Evolutionary conservation across 75 land plant genomes (phyloP).

Genomic region (Picea glauca): DNA sequence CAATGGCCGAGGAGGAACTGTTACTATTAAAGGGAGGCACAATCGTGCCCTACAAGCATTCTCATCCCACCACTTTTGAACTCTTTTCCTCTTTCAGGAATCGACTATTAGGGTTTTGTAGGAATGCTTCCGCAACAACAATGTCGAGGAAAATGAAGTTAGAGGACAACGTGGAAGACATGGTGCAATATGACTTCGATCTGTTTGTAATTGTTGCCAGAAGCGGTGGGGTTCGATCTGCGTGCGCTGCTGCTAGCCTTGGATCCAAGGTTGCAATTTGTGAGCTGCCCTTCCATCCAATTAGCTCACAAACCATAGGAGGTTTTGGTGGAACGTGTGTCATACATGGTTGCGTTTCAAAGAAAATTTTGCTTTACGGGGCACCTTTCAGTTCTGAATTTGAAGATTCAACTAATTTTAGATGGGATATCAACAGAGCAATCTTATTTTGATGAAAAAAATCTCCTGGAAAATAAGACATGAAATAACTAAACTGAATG

Average conservation of each 20-base stretch:
- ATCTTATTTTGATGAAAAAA: constrained; percentile 80
- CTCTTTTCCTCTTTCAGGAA: constrained; percentile 27
- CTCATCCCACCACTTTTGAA: no score
- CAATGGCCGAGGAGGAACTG: no score
- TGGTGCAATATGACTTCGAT: constrained; percentile 64
- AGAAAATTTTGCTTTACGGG: constrained; percentile 94
- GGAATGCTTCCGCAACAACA: neutral
- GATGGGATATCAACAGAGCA: constrained; percentile 78
- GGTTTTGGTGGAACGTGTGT: constrained; percentile 38
- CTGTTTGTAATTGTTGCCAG: constrained; percentile 94
- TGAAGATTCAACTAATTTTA: constrained; percentile 77
- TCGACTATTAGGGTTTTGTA: constrained; percentile 25
- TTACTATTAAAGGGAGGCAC: no score
- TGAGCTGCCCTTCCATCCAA: no score
- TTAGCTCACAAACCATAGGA: no score
- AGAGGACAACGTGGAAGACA: constrained; percentile 44
- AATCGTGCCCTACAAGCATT: no score
- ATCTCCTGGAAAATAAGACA: constrained; percentile 87
- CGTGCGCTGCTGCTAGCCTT: constrained; percentile 62
- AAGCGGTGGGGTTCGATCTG: constrained; percentile 90
- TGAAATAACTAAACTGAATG: constrained; percentile 81
- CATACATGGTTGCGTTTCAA: constrained; percentile 97
- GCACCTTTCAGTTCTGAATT: constrained; percentile 77
- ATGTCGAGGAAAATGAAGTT: constrained; percentile 77
- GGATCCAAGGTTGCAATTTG: constrained; percentile 63